Base-by-base conservation (phyloP, 768 basidiomycete species). In the Collybiopsis confluens region DNA sequence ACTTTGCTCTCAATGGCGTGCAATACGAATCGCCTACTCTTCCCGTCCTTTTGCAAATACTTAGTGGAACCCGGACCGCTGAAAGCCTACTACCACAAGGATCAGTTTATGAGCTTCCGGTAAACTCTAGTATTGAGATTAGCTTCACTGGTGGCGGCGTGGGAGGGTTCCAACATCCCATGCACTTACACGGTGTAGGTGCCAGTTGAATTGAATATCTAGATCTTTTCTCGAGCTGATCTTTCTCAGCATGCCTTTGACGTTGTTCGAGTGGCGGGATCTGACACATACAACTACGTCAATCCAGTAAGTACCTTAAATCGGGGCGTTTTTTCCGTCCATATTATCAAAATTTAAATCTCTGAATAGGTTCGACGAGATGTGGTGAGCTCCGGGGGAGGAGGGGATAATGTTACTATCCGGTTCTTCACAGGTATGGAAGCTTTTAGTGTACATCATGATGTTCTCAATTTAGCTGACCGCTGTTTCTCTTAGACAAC, bases 301-400 rank as follows among this genome's bases (percentile, higher is more conserved):
- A 73, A 83, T 63, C 82, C 82, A 2, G 71, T 78, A 44, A 63
- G 67, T 7, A n/a, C n/a, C n/a, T n/a, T n/a, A n/a, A n/a, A n/a
- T n/a, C n/a, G n/a, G n/a, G n/a, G n/a, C n/a, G n/a, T n/a, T n/a
- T n/a, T n/a, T n/a, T n/a, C n/a, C n/a, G n/a, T n/a, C n/a, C n/a
- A n/a, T n/a, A n/a, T n/a, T n/a, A n/a, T n/a, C n/a, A n/a, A n/a
- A n/a, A n/a, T n/a, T n/a, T 58, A 20, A 18, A 48, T 58, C 42
- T 55, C 54, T 24, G 52, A 50, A 2, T 41, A 60, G 35, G 54
- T 75, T 23, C 57, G 67, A 7, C 62, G 66, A 36, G 61, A 61
- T 21, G 58, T 61, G n/a, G n/a, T n/a, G 18, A 58, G 59, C 15
- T 27, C 55, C n/a, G 65, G n/a, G n/a, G n/a, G n/a, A n/a, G n/a